Base-by-base conservation (phyloP, 257 asterid genomes). In the Agastache rugosa region DNA sequence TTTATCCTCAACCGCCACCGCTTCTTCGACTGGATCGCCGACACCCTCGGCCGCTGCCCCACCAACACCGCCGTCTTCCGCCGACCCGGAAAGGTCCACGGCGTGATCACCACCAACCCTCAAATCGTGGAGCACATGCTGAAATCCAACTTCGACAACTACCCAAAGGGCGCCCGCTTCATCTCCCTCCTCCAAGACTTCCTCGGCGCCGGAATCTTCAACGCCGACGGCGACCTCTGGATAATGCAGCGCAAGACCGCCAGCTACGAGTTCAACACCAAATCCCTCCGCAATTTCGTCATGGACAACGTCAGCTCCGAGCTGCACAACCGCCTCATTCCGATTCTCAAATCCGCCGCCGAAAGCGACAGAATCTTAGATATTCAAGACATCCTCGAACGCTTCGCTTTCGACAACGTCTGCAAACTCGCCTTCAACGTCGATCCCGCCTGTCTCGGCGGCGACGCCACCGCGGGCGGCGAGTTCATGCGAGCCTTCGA, bases 401-500 rank as follows among this genome's bases (percentile, higher is more conserved):
- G 97, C 8, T 92, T 94, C 67, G 92, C 98, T 2, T 93, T 93
- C 74, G 97, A 91, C 23, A 91, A 94, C 6, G 84, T 94, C 0
- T 88, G 94, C 68, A 90, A 90, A 56, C 82, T 93, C 1, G 92
- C 96, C 2, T 92, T 94, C 51, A 86, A 90, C 41, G 86, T 89
- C 0, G 97, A 94, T 72, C 96, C 98, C 1, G 87, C 85, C 66
- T 90, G 97, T 45, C 73, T 94, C 11, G 89, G 81, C 6, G 97
- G 90, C 11, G 96, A 92, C 63, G 92, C 82, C n/a, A 85, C 81
- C 0, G 68, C 27, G 3, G 86, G 89, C 0, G 84, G 69, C 4
- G 97, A 84, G 42, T 92, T 91, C 80, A 90, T 94, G 97, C 78
- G 50, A 15, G 97, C 98, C 1, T 90, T 94, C 45, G 98, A 94